phyloP scores from a whole-genome alignment of 768 basidiomycete species.

The Cystobasidium tubakii region DNA sequence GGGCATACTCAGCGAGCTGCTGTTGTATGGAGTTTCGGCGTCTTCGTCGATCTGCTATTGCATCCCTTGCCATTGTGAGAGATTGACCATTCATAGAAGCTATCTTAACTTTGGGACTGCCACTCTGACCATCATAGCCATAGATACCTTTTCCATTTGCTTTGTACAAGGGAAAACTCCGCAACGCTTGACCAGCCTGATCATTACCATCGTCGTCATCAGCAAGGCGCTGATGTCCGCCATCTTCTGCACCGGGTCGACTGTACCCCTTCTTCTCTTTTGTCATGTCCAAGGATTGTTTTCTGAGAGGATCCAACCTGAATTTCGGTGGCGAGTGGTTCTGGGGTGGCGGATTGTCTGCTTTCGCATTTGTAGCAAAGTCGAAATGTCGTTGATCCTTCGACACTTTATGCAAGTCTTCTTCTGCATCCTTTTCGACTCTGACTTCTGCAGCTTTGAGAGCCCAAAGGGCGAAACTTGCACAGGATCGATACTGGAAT shows the following conservation, averaged over 20 bases:
- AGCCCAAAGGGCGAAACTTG: constrained; percentile 50
- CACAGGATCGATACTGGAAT: constrained; percentile 50
- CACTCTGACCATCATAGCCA: neutral
- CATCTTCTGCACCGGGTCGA: neutral
- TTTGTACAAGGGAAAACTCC: neutral
- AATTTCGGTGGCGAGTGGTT: constrained; percentile 17
- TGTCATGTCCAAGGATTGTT: neutral
- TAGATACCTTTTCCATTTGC: neutral
- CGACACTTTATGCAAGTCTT: neutral
- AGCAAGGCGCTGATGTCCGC: neutral
- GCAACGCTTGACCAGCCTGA: neutral
- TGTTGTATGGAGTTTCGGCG: neutral
- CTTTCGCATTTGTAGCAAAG: constrained; percentile 14
- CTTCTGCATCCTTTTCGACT: neutral
- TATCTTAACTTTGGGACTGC: neutral
- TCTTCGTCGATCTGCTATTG: neutral
- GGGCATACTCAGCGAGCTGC: neutral
- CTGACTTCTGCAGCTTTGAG: constrained; percentile 44
- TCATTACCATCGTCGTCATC: neutral
- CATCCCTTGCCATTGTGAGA: neutral
- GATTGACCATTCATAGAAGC: neutral
- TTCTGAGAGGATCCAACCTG: neutral
- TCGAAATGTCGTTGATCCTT: constrained; percentile 20
- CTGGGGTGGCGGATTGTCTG: neutral
- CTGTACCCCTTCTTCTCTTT: neutral